Base-by-base conservation (phyloP, 768 basidiomycete genomes). In the Tricholoma sp. region DNA sequence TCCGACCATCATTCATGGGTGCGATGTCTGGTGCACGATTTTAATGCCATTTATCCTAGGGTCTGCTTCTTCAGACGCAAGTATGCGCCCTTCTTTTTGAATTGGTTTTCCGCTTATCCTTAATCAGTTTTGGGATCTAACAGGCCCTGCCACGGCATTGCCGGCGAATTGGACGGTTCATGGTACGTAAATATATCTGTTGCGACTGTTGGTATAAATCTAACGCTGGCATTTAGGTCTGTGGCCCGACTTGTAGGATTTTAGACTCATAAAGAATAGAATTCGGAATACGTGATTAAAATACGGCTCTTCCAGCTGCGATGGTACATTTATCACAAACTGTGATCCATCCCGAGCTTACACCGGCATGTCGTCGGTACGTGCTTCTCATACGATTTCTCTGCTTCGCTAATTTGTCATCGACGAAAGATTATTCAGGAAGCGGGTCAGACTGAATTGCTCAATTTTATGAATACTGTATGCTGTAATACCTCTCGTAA, bases 101-200 rank as follows among this genome's bases (percentile, higher is more conserved):
- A 18, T 6, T 19, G 19, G 8, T 39, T 21, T 3, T 22, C 10
- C 8, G 11, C 2, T n/a, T 14, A 31, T 14, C 50, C 39, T 1
- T 43, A 55, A 29, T 29, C 67, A 87, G 83, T 87, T 89, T 70
- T 90, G 88, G 87, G 86, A 89, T 59, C 9, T 47, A 18, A 85
- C 83, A 2, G 63, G 82, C 47, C 82, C 85, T 0, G 67, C 78
- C 3, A 83, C 81, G 18, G 87, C 88, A 10, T 88, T 88, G 5
- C 67, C 66, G 9, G 61, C 86, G 63, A 84, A 82, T 63, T 90
- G 88, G 87, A 90, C 86, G 1, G 84, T 89, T 57, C 88, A 88
- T 54, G 86, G 88, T 83, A 56, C 47, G 78, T 62, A n/a, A 22
- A 50, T 24, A 4, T n/a, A n/a, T 16, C 29, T 12, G 24, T 51